phyloP scores from a whole-genome alignment of 2,329 filamentous ascomycete genomes.

The Penicillium sp. region DNA sequence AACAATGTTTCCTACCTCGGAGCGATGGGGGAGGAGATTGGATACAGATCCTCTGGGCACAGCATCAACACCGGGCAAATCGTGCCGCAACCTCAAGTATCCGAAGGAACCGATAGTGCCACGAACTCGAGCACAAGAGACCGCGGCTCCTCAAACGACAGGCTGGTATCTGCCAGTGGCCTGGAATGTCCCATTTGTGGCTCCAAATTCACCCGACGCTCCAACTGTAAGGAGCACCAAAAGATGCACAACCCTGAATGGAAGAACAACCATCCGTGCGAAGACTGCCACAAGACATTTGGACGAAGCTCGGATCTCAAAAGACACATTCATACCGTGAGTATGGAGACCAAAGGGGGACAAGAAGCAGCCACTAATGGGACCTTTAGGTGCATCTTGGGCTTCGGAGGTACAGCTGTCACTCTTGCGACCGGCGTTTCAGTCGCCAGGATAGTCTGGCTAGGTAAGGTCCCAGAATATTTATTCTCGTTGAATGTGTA shows the following conservation, averaged over 20 bases:
- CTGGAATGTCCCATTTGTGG: constrained; percentile 75
- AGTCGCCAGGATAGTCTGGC: constrained; percentile 15
- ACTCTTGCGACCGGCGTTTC: constrained; percentile 18
- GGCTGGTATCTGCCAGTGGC: constrained; percentile 53
- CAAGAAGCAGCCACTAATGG: background rate
- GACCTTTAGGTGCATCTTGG: constrained; percentile 6
- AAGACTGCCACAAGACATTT: constrained; percentile 71
- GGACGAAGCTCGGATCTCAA: constrained; percentile 77
- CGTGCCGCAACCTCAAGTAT: background rate
- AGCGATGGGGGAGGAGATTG: background rate
- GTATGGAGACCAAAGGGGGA: constrained; percentile 36
- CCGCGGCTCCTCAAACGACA: constrained; percentile 10
- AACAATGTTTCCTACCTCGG: background rate
- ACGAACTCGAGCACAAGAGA: background rate
- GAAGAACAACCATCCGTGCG: constrained; percentile 69
- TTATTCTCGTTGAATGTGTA: background rate
- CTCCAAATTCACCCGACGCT: constrained; percentile 76
- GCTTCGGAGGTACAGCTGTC: constrained; percentile 12
- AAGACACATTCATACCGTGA: constrained; percentile 55
- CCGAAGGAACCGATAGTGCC: constrained; percentile 5
- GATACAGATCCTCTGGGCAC: background rate
- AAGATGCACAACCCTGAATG: constrained; percentile 76
- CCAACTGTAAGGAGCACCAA: constrained; percentile 85
- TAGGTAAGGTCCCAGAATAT: constrained; percentile 10
- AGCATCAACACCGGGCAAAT: background rate